phyloP scores from a whole-genome alignment of 148 eudicot species.

The Rhododendron henanense region DNA sequence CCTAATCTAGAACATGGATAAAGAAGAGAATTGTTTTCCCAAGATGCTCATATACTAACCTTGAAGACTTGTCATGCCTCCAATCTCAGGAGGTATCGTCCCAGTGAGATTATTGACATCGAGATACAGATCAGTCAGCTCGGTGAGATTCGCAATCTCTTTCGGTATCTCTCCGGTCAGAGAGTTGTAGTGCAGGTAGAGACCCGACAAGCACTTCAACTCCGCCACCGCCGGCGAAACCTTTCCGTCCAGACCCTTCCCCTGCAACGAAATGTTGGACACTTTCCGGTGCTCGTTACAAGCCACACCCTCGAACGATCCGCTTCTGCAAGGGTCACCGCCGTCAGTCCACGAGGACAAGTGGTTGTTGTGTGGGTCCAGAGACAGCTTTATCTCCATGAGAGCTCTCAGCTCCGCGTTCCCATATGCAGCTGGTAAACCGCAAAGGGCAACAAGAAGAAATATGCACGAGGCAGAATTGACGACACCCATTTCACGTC shows the following conservation, averaged over 20 bases:
- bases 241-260: slow-evolving; percentile 57
- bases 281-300: slow-evolving; percentile 74
- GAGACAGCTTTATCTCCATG: slow-evolving; percentile 62
- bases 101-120: slow-evolving; percentile 71
- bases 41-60: slow-evolving; percentile 35
- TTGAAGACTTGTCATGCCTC: slow-evolving; percentile 73
- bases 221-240: slow-evolving; percentile 66
- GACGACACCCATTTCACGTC: slow-evolving; percentile 13
- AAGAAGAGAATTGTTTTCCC: not conserved
- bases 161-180: slow-evolving; percentile 62
- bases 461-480: not conserved
- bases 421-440: slow-evolving; percentile 17
- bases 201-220: slow-evolving; percentile 63
- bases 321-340: slow-evolving; percentile 80
- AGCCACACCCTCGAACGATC: slow-evolving; percentile 64
- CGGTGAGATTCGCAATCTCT: slow-evolving; percentile 54
- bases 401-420: slow-evolving; percentile 64
- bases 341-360: slow-evolving; percentile 50
- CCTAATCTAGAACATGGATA: not conserved
- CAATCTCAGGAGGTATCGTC: slow-evolving; percentile 47
- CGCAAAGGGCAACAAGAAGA: not conserved
- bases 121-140: slow-evolving; percentile 76
- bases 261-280: slow-evolving; percentile 70
- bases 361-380: slow-evolving; percentile 68
- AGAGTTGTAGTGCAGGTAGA: slow-evolving; percentile 77